These are phyloP conservation scores for Backusella psychrophila DNA, from an alignment of 192 early-diverging fungal species.

Conservation along the genomic window DNA sequence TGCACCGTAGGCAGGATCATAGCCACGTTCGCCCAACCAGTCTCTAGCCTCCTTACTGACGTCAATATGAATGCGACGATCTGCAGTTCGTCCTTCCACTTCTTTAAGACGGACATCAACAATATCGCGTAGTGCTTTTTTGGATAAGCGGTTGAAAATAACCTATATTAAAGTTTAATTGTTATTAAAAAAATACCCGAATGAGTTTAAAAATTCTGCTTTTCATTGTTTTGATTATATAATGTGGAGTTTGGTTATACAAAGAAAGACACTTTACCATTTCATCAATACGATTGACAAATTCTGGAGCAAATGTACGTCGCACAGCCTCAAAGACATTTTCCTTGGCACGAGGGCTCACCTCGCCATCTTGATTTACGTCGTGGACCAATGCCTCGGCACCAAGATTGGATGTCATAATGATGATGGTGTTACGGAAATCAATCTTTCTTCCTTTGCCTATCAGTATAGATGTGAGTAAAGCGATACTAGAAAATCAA, in stretches of 20 bases:
- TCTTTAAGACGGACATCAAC: slow-evolving; percentile 74
- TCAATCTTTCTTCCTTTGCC: slow-evolving; percentile 90
- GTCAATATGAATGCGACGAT: slow-evolving; percentile 54
- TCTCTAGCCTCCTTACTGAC: slow-evolving; percentile 55
- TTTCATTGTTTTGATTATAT: neutral
- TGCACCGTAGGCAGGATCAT: slow-evolving; percentile 69
- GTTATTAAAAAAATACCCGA: neutral
- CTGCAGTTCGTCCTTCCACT: slow-evolving; percentile 54
- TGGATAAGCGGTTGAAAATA: slow-evolving; percentile 72
- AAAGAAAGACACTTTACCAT: slow-evolving; percentile 51
- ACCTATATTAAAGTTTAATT: slow-evolving; percentile 14
- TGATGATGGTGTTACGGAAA: slow-evolving; percentile 94
- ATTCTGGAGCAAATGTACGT: slow-evolving; percentile 84
- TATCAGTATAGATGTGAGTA: neutral
- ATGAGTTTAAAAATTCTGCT: neutral
- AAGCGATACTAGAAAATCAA: neutral
- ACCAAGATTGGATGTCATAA: slow-evolving; percentile 71
- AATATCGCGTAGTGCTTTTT: slow-evolving; percentile 64
- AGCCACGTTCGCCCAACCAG: slow-evolving; percentile 63
- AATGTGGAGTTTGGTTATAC: neutral
- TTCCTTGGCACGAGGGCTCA: slow-evolving; percentile 31
- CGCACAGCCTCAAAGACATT: slow-evolving; percentile 83
- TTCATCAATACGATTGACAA: slow-evolving; percentile 96
- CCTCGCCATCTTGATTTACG: slow-evolving; percentile 18
- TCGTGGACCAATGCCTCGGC: slow-evolving; percentile 38